Conservation (phyloP, 768 basidiomycete species). For the Naganishia kalamii region DNA sequence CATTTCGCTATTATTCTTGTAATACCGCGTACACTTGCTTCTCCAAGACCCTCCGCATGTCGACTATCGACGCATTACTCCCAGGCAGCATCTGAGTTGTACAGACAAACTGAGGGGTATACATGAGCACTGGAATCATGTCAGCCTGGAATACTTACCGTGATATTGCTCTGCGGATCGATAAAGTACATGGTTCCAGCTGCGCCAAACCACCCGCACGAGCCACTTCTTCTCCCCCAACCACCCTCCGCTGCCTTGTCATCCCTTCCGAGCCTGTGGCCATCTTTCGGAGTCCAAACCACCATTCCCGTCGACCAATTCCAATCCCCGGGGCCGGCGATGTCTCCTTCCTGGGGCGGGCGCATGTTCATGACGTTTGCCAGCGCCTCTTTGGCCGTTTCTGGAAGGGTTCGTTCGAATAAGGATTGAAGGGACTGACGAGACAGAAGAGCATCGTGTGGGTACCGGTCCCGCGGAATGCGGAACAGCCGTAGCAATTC, state of each 20-base stretch:
- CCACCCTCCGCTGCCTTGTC: constrained; percentile 15
- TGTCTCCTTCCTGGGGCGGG: constrained; percentile 3
- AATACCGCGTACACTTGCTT: constrained; percentile 19
- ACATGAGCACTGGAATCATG: background rate
- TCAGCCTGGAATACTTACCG: constrained; percentile 25
- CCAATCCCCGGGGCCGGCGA: constrained; percentile 23
- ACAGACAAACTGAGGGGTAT: constrained; percentile 27
- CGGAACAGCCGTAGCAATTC: constrained; percentile 28
- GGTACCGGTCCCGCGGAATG: background rate
- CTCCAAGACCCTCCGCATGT: constrained; percentile 13
- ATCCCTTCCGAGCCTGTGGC: constrained; percentile 4
- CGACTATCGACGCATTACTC: background rate
- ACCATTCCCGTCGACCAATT: constrained; percentile 37
- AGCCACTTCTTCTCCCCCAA: constrained; percentile 29
- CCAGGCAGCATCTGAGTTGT: constrained; percentile 31
- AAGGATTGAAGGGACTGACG: constrained; percentile 23
- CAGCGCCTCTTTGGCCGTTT: constrained; percentile 15
- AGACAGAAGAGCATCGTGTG: constrained; percentile 23
- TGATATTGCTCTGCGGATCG: constrained; percentile 28
- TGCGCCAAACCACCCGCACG: constrained; percentile 35
- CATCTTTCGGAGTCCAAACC: constrained; percentile 26
- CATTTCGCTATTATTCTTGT: constrained; percentile 1
- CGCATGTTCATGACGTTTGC: constrained; percentile 19
- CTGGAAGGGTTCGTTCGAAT: constrained; percentile 29
- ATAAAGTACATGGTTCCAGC: constrained; percentile 35